Evolutionary conservation across 306 rosid species (phyloP).

Genomic region (Ceratonia siliqua): DNA sequence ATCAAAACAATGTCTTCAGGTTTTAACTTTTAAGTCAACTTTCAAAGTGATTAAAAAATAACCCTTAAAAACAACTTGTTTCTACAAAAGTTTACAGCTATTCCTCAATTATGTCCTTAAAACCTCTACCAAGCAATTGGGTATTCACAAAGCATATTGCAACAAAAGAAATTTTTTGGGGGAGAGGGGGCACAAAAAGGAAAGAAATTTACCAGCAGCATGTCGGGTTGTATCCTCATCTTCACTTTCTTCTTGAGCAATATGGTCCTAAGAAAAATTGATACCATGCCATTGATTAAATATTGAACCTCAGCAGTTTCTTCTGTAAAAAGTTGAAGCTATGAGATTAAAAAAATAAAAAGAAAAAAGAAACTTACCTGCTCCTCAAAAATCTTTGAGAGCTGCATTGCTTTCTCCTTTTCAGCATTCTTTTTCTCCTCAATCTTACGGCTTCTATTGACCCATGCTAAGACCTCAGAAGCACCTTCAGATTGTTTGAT

Average conservation of each 20-base stretch:
- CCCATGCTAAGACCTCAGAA: conserved; percentile 83
- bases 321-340: conserved; percentile 19
- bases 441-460: conserved; percentile 76
- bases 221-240: conserved; percentile 60
- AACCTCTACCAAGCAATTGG: neutral
- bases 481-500: conserved; percentile 67
- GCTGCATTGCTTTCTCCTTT: conserved; percentile 75
- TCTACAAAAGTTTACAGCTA: neutral
- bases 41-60: neutral
- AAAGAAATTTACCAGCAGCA: conserved; percentile 46
- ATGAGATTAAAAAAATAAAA: neutral
- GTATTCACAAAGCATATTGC: neutral
- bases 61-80: neutral
- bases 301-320: conserved; percentile 14
- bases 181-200: neutral
- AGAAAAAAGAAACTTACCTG: conserved; percentile 56
- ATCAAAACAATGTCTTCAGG: neutral
- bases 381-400: conserved; percentile 86
- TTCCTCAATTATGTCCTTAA: neutral
- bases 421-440: conserved; percentile 59
- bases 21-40: neutral
- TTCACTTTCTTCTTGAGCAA: conserved; percentile 77
- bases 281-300: conserved; percentile 15
- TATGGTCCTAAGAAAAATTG: conserved; percentile 69
- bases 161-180: neutral